Percentiles rank a stretch among this genome's conserved stretches.
phyloP scores from a whole-genome alignment of 805 yeast species.

The Candida chauliodis region DNA sequence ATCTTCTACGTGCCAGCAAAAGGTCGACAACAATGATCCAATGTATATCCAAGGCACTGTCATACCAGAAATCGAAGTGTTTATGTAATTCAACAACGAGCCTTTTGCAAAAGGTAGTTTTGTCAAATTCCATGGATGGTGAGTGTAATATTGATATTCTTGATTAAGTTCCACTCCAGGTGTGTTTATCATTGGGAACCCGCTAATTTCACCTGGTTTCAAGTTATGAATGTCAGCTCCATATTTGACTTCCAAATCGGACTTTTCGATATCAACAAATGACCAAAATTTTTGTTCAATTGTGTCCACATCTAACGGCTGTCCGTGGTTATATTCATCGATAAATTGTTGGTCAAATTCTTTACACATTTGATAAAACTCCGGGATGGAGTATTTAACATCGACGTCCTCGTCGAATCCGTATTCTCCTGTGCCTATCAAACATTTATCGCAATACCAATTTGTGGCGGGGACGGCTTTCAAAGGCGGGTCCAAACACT shows the following conservation, averaged over 20 bases:
- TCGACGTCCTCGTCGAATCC: conserved; percentile 74
- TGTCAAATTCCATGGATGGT: conserved; percentile 74
- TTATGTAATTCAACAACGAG: conserved; percentile 64
- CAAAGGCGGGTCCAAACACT: conserved; percentile 61
- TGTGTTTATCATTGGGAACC: conserved; percentile 56
- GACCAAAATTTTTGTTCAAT: conserved; percentile 72
- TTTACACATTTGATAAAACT: conserved; percentile 57
- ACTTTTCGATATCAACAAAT: conserved; percentile 34
- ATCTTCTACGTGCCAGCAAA: conserved; percentile 97
- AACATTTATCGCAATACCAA: conserved; percentile 83
- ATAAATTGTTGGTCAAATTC: conserved; percentile 45
- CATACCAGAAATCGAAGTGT: conserved; percentile 81
- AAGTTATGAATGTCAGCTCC: conserved; percentile 82
- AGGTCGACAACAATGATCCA: conserved; percentile 85
- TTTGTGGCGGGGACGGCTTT: conserved; percentile 49
- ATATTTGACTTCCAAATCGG: conserved; percentile 61
- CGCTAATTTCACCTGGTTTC: conserved; percentile 63
- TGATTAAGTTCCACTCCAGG: conserved; percentile 18
- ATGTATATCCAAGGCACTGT: conserved; percentile 93
- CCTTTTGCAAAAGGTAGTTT: conserved; percentile 67
- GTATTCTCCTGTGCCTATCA: conserved; percentile 83
- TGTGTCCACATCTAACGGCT: conserved; percentile 36
- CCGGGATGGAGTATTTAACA: conserved; percentile 49
- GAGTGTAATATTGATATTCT: conserved; percentile 31
- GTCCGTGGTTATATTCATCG: conserved; percentile 22